Evolutionary conservation across 208 protist species (phyloP).

Genomic region (Herpetomonas samuelpessoai): DNA sequence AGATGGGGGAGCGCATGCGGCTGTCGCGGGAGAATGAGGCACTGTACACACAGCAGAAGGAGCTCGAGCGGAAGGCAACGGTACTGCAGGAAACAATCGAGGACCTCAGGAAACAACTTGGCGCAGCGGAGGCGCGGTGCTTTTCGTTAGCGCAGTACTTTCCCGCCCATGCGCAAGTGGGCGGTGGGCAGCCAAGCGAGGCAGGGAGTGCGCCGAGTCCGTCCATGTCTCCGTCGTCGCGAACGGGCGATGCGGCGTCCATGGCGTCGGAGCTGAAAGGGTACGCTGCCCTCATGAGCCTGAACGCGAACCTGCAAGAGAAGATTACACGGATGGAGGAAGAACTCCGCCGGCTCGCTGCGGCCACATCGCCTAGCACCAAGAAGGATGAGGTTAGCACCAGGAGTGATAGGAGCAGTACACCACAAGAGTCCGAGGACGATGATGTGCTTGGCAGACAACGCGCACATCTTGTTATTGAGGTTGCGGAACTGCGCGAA

Average conservation of each 20-base stretch:
- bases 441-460: background rate
- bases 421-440: background rate
- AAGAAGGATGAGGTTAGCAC: background rate
- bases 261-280: constrained; percentile 50
- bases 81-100: constrained; percentile 44
- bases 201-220: background rate
- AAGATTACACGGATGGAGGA: constrained; percentile 16
- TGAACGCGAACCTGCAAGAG: constrained; percentile 55
- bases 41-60: constrained; percentile 17
- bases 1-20: constrained; percentile 31
- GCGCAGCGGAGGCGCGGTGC: constrained; percentile 22
- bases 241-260: constrained; percentile 14
- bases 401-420: no score
- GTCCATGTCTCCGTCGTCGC: background rate
- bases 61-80: constrained; percentile 20
- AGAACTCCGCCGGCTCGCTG: background rate
- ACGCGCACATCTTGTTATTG: background rate
- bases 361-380: background rate
- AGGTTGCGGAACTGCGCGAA: constrained; percentile 8
- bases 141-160: background rate
- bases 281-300: constrained; percentile 60
- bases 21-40: constrained; percentile 29
- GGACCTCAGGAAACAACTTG: constrained; percentile 34
- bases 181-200: background rate
- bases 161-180: background rate